Conservation (phyloP, 2,329 filamentous ascomycete species). For the Chaetomium globosum region DNA sequence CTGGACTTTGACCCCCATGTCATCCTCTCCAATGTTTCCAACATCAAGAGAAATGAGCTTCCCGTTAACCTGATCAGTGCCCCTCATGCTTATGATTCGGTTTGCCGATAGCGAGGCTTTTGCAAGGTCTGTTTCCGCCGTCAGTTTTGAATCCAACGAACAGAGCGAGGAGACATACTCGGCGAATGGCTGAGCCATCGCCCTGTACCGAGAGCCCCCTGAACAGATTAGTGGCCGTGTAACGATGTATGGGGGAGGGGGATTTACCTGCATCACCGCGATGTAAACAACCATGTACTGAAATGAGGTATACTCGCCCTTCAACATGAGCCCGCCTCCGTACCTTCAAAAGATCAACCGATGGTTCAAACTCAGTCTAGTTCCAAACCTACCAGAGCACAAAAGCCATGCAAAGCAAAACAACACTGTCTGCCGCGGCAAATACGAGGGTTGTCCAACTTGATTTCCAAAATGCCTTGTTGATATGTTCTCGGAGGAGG, state of each 20-base stretch:
- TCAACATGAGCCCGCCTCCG: slow-evolving; percentile 39
- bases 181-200: slow-evolving; percentile 42
- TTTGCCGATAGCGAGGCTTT: slow-evolving; percentile 41
- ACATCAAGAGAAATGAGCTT: slow-evolving; percentile 37
- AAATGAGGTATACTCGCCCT: slow-evolving; percentile 41
- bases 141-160: neutral
- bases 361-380: neutral
- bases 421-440: slow-evolving; percentile 48
- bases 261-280: slow-evolving; percentile 40
- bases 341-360: slow-evolving; percentile 35
- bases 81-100: slow-evolving; percentile 41
- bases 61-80: slow-evolving; percentile 32
- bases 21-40: slow-evolving; percentile 37
- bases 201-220: slow-evolving; percentile 41
- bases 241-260: neutral
- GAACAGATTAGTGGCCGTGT: neutral
- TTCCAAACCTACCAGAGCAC: slow-evolving; percentile 54
- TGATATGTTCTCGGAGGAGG: slow-evolving; percentile 44
- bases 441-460: slow-evolving; percentile 43
- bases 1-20: slow-evolving; percentile 54
- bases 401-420: slow-evolving; percentile 60
- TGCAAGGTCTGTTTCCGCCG: slow-evolving; percentile 37
- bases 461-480: slow-evolving; percentile 40
- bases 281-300: slow-evolving; percentile 44
- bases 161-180: slow-evolving; percentile 32